Percentiles rank a stretch among this genome's conserved stretches.
These are phyloP conservation scores for Earliella scabrosa DNA, from an alignment of 1,284 basidiomycete species.

Conservation along the genomic window DNA sequence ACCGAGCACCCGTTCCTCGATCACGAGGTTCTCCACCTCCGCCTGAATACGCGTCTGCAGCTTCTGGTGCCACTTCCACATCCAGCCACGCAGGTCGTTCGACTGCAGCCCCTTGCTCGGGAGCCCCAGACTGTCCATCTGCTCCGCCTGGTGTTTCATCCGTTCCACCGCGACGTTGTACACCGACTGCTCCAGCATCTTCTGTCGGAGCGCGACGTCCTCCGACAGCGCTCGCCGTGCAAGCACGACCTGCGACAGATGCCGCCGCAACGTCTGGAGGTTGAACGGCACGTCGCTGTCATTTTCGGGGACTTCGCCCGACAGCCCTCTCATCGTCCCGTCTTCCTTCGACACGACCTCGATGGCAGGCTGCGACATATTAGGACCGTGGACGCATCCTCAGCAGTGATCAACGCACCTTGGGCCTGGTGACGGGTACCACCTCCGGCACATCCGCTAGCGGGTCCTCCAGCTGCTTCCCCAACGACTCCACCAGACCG, in stretches of 20 bases:
- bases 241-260: conserved; percentile 65
- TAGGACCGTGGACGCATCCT: neutral
- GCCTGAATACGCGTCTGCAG: conserved; percentile 58
- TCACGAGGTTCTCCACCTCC: conserved; percentile 59
- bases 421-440: conserved; percentile 47
- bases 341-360: conserved; percentile 25
- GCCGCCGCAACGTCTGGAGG: conserved; percentile 67
- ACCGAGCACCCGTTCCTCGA: conserved; percentile 39
- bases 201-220: conserved; percentile 77
- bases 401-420: conserved; percentile 30
- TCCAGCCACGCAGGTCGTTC: conserved; percentile 74
- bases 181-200: conserved; percentile 82
- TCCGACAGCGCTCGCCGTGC: conserved; percentile 68
- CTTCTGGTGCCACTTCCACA: conserved; percentile 87
- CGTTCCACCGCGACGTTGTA: conserved; percentile 83
- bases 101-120: conserved; percentile 53
- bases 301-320: conserved; percentile 22
- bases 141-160: conserved; percentile 66
- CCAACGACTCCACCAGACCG: conserved; percentile 54
- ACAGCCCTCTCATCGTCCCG: conserved; percentile 22
- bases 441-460: conserved; percentile 62
- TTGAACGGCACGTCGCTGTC: conserved; percentile 68
- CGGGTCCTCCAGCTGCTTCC: conserved; percentile 44
- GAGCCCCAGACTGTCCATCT: conserved; percentile 63
- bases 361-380: conserved; percentile 9